phyloP scores from a whole-genome alignment of 768 basidiomycete genomes.

The Lentinula guzmanii region DNA sequence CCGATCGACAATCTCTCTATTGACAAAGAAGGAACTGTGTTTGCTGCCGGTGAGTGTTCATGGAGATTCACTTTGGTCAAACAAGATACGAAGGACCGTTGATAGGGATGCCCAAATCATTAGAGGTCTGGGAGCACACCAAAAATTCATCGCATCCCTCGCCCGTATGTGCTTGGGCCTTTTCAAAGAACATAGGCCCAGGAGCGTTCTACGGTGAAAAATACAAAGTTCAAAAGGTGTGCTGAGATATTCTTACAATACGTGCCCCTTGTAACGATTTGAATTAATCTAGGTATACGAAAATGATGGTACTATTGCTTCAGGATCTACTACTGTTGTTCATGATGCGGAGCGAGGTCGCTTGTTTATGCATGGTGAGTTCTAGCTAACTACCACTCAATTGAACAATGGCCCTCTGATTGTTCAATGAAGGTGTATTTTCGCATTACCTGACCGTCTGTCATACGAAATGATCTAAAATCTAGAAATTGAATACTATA shows the following conservation, averaged over 20 bases:
- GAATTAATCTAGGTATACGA: constrained; percentile 49
- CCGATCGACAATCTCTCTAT: constrained; percentile 56
- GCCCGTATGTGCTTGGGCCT: constrained; percentile 45
- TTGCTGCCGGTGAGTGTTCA: constrained; percentile 46
- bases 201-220: constrained; percentile 56
- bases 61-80: background rate
- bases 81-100: background rate
- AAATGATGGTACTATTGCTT: constrained; percentile 54
- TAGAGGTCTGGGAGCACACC: constrained; percentile 33
- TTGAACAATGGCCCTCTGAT: background rate
- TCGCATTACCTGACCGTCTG: background rate
- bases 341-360: constrained; percentile 44
- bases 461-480: background rate
- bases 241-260: background rate
- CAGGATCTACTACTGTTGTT: constrained; percentile 50
- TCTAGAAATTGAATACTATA: background rate
- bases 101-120: constrained; percentile 27
- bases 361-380: constrained; percentile 54
- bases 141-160: constrained; percentile 24
- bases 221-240: constrained; percentile 52
- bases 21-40: constrained; percentile 54
- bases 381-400: no score
- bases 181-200: constrained; percentile 47
- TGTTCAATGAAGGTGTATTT: background rate
- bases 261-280: background rate